phyloP scores from a whole-genome alignment of 2,329 filamentous ascomycete species.

The Madurella mycetomatis region DNA sequence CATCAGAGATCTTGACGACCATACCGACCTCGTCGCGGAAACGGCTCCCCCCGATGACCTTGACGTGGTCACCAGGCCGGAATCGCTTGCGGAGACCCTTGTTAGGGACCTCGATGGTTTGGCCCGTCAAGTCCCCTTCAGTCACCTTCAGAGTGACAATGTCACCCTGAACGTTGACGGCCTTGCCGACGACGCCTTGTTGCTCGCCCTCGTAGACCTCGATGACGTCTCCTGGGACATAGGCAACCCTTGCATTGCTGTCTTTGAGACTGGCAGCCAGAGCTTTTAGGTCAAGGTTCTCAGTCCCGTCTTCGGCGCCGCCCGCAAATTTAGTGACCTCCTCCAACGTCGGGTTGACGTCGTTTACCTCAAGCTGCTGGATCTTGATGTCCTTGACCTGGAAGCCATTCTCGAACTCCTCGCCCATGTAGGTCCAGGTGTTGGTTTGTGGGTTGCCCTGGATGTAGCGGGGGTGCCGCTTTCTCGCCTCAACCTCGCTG shows the following conservation, averaged over 20 bases:
- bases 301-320: slow-evolving; percentile 83
- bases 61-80: slow-evolving; percentile 91
- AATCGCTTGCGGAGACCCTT: slow-evolving; percentile 92
- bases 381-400: slow-evolving; percentile 92
- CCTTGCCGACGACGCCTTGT: slow-evolving; percentile 81
- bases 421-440: slow-evolving; percentile 78
- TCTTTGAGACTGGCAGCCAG: slow-evolving; percentile 87
- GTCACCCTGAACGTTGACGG: slow-evolving; percentile 80
- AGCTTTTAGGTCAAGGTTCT: slow-evolving; percentile 88
- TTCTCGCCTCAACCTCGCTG: slow-evolving; percentile 87
- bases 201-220: slow-evolving; percentile 96
- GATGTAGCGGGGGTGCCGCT: slow-evolving; percentile 66
- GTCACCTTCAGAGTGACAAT: slow-evolving; percentile 86
- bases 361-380: slow-evolving; percentile 75
- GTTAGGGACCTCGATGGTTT: slow-evolving; percentile 86
- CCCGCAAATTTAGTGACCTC: slow-evolving; percentile 94
- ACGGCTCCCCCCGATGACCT: slow-evolving; percentile 93
- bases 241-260: slow-evolving; percentile 73
- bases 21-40: slow-evolving; percentile 95
- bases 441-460: slow-evolving; percentile 70
- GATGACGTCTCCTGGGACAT: slow-evolving; percentile 90
- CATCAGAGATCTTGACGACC: slow-evolving; percentile 89
- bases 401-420: slow-evolving; percentile 90
- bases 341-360: slow-evolving; percentile 89
- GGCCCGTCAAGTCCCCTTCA: slow-evolving; percentile 75